Conservation (phyloP, 768 basidiomycete species). For the Suillus cothurnatus region DNA sequence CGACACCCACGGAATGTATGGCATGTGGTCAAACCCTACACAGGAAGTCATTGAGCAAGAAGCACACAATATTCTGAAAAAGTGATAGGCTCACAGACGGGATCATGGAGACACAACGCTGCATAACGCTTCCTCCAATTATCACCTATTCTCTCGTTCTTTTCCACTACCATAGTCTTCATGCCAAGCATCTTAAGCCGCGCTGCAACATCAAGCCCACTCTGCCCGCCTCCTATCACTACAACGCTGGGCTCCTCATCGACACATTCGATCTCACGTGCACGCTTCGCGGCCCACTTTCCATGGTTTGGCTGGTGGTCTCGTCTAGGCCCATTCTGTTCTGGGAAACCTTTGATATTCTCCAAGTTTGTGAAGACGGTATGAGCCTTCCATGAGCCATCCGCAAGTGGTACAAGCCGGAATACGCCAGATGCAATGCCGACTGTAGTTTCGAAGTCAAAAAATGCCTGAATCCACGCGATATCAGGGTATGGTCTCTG, state of each 20-base stretch:
- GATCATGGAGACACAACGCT: slow-evolving; percentile 37
- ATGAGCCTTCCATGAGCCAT: slow-evolving; percentile 49
- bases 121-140: slow-evolving; percentile 51
- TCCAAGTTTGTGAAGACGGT: slow-evolving; percentile 54
- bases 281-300: slow-evolving; percentile 33
- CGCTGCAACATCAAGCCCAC: slow-evolving; percentile 59
- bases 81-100: slow-evolving; percentile 27
- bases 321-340: slow-evolving; percentile 46
- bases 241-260: slow-evolving; percentile 54
- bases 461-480: slow-evolving; percentile 44
- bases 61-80: neutral
- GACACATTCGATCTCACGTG: slow-evolving; percentile 28
- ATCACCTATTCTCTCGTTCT: slow-evolving; percentile 30
- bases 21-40: slow-evolving; percentile 50
- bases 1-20: slow-evolving; percentile 55
- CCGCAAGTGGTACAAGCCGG: slow-evolving; percentile 45
- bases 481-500: slow-evolving; percentile 37
- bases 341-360: slow-evolving; percentile 47
- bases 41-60: neutral
- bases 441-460: slow-evolving; percentile 46
- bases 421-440: slow-evolving; percentile 46
- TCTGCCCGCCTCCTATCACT: slow-evolving; percentile 53
- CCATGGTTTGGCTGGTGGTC: slow-evolving; percentile 39
- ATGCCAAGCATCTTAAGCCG: slow-evolving; percentile 42
- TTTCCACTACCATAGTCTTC: slow-evolving; percentile 25